phyloP scores from a whole-genome alignment of 2,329 filamentous ascomycete species.

The Herpotrichia juniperi region DNA sequence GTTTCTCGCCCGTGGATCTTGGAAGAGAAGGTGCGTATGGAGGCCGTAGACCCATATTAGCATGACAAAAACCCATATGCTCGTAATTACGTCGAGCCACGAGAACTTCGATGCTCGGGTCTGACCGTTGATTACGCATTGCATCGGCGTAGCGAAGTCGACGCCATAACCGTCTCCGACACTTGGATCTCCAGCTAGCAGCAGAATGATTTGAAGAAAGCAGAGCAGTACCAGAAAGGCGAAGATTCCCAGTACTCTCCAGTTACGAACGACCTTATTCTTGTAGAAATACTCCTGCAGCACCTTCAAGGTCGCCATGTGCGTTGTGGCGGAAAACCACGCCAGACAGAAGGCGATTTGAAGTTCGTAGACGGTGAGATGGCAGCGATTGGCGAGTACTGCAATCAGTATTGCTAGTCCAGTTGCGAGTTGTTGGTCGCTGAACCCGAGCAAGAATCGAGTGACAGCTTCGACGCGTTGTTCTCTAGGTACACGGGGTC shows the following conservation, averaged over 20 bases:
- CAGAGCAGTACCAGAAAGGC: constrained; percentile 1
- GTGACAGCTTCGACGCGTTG: constrained; percentile 19
- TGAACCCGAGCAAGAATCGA: constrained; percentile 30
- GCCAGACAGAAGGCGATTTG: constrained; percentile 21
- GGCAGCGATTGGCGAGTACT: constrained; percentile 22
- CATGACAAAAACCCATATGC: no score
- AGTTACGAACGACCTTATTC: constrained; percentile 14
- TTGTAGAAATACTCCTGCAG: constrained; percentile 20
- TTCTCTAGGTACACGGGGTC: no score
- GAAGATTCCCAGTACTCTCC: constrained; percentile 15
- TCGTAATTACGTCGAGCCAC: no score
- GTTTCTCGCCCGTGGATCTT: no score
- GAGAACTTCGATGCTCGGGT: not conserved
- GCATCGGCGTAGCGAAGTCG: not conserved
- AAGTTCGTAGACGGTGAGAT: constrained; percentile 20
- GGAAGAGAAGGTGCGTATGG: no score
- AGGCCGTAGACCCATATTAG: no score
- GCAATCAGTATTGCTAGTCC: constrained; percentile 26
- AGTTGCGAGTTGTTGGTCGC: constrained; percentile 29
- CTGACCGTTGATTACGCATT: not conserved
- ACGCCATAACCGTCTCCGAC: not conserved
- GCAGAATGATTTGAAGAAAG: not conserved
- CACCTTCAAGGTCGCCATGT: constrained; percentile 24
- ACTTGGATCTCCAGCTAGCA: not conserved
- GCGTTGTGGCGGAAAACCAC: constrained; percentile 31